Conservation (phyloP, 73 alveolate species). For the Paramecium pentaurelia region DNA sequence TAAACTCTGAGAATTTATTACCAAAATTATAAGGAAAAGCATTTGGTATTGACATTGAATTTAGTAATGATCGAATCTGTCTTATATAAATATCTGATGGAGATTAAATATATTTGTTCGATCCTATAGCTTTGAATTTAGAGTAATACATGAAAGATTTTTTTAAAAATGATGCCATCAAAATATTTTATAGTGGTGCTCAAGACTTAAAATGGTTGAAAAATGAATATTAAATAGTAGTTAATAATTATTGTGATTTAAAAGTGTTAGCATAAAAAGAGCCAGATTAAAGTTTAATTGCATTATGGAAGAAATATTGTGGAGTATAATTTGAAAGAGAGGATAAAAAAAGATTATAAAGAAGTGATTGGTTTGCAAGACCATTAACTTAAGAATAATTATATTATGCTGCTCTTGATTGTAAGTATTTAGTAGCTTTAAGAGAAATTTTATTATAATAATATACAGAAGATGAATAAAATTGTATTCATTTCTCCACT, state of each 20-base stretch:
- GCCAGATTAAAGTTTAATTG: slow-evolving; percentile 36
- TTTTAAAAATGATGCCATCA: slow-evolving; percentile 15
- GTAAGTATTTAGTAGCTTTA: background rate
- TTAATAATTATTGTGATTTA: slow-evolving; percentile 50
- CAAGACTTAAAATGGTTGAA: slow-evolving; percentile 50
- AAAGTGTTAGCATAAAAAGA: slow-evolving; percentile 49
- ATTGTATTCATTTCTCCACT: background rate
- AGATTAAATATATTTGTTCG: background rate
- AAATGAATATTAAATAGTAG: slow-evolving; percentile 6
- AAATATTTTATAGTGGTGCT: slow-evolving; percentile 48
- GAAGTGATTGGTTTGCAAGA: slow-evolving; percentile 51
- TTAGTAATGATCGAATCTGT: background rate
- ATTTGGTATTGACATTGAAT: slow-evolving; percentile 19
- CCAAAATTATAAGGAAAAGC: background rate
- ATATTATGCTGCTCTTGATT: slow-evolving; percentile 54
- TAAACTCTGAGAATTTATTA: background rate
- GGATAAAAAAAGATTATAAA: slow-evolving; percentile 24
- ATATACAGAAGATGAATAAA: background rate
- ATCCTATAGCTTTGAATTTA: background rate
- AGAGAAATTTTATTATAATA: background rate
- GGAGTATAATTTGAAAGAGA: slow-evolving; percentile 30
- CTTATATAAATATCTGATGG: background rate
- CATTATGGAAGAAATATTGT: slow-evolving; percentile 27
- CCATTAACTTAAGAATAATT: slow-evolving; percentile 35
- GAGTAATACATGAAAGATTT: background rate